A percentile compares a stretch with the other conserved stretches of the same genome.
Evolutionary conservation across 352 stramenopile species (phyloP).

Genomic region (Pythium myriotylum): DNA sequence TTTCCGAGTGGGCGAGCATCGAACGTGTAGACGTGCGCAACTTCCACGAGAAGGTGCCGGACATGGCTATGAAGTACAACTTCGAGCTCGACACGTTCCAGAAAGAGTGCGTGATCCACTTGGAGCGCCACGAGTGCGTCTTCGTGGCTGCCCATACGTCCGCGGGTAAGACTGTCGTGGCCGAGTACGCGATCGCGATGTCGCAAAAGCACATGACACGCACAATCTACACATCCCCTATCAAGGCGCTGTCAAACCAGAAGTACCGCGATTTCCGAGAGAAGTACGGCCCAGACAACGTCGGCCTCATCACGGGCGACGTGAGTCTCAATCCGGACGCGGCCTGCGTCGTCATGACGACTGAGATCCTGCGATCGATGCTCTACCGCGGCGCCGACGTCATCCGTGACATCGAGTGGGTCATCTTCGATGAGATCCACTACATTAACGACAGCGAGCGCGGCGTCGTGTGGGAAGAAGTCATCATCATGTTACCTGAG

Average conservation of each 20-base stretch:
- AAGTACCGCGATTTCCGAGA: conserved; percentile 98
- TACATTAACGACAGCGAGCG: conserved; percentile 99
- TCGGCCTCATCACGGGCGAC: conserved; percentile 98
- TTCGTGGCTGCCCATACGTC: conserved; percentile 98
- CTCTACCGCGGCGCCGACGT: conserved; percentile 95
- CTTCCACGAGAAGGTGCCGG: conserved; percentile 81
- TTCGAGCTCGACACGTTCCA: conserved; percentile 97
- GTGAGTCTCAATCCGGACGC: conserved; percentile 95
- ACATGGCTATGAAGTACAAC: conserved; percentile 80
- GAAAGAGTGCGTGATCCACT: conserved; percentile 94
- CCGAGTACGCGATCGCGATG: conserved; percentile 98
- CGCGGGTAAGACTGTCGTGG: conserved; percentile 97
- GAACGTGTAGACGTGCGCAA: conserved; percentile 74
- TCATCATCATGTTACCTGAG: conserved; percentile 98
- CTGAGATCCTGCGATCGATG: conserved; percentile 97
- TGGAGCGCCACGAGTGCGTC: conserved; percentile 94
- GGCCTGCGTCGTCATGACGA: conserved; percentile 98
- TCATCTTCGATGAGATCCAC: conserved; percentile 98
- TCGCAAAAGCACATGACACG: conserved; percentile 90
- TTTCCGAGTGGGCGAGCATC: conserved; percentile 77
- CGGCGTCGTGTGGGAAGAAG: conserved; percentile 97
- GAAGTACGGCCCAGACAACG: conserved; percentile 92
- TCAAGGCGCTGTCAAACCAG: conserved; percentile 98
- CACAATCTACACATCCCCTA: conserved; percentile 98
- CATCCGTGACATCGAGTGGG: conserved; percentile 98